Conservation (phyloP, 805 yeast species). For the Grigorovia yakushimaensis region DNA sequence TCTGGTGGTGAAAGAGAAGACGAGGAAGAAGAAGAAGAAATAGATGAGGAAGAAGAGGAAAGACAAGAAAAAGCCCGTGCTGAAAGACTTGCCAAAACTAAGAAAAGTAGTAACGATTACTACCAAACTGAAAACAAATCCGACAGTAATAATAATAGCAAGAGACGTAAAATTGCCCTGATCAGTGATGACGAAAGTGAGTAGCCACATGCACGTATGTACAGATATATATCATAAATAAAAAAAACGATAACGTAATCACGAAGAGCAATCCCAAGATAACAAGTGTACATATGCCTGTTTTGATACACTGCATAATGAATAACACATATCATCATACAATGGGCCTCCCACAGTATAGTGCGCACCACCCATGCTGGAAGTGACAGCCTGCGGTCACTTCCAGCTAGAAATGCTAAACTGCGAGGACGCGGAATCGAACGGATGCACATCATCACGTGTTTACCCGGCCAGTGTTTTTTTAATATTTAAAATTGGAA, state of each 20-base stretch:
- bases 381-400: no score
- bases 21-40: conserved; percentile 37
- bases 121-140: conserved; percentile 29
- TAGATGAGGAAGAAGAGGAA: conserved; percentile 39
- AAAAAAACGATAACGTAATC: no score
- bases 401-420: no score
- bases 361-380: background rate
- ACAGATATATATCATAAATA: background rate
- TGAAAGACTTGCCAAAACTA: conserved; percentile 45
- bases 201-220: background rate
- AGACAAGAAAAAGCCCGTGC: conserved; percentile 48
- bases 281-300: no score
- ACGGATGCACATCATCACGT: background rate
- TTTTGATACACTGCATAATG: no score
- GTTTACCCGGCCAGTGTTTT: background rate
- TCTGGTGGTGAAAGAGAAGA: conserved; percentile 30
- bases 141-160: conserved; percentile 22
- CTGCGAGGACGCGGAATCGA: background rate
- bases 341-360: background rate
- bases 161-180: conserved; percentile 24
- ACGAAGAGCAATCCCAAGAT: no score
- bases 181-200: conserved; percentile 36
- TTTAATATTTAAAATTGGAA: background rate
- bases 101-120: conserved; percentile 45
- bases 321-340: no score